These are phyloP conservation scores for Ettlia oleoabundans DNA, from an alignment of 139 green algal species.

Conservation along the genomic window DNA sequence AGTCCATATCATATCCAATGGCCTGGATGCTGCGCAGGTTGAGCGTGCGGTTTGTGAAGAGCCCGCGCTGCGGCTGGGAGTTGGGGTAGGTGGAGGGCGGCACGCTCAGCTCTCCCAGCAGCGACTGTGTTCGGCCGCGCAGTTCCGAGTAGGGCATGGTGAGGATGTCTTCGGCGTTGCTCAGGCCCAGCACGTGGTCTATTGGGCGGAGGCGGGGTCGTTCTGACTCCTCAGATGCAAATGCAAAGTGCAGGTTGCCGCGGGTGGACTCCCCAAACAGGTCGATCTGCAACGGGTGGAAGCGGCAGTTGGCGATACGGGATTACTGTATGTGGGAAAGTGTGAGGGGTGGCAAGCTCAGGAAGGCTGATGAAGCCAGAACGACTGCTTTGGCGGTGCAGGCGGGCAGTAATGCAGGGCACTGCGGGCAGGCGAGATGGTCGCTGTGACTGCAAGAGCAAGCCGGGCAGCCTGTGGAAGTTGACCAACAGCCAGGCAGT, in stretches of 20 bases:
- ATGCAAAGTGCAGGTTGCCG: constrained; percentile 76
- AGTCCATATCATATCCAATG: constrained; percentile 80
- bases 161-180: constrained; percentile 61
- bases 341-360: background rate
- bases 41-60: constrained; percentile 94
- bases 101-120: constrained; percentile 52
- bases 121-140: constrained; percentile 24
- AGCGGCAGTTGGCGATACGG: background rate
- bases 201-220: constrained; percentile 19
- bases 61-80: constrained; percentile 76
- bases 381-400: too few species aligned
- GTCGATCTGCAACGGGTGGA: constrained; percentile 64
- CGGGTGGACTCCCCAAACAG: constrained; percentile 76
- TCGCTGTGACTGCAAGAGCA: background rate
- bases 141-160: constrained; percentile 47
- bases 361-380: too few species aligned
- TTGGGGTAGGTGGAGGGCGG: constrained; percentile 62
- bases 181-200: constrained; percentile 66
- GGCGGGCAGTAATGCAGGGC: background rate
- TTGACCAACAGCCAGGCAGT: too few species aligned
- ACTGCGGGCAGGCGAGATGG: background rate
- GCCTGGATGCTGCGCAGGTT: constrained; percentile 92
- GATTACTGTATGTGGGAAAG: background rate
- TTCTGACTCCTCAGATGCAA: constrained; percentile 44
- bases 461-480: too few species aligned